A percentile compares a stretch with the other conserved stretches of the same genome.
Evolutionary conservation across 2,329 filamentous ascomycete genomes (phyloP).

Genomic region (Alternaria infectoria): DNA sequence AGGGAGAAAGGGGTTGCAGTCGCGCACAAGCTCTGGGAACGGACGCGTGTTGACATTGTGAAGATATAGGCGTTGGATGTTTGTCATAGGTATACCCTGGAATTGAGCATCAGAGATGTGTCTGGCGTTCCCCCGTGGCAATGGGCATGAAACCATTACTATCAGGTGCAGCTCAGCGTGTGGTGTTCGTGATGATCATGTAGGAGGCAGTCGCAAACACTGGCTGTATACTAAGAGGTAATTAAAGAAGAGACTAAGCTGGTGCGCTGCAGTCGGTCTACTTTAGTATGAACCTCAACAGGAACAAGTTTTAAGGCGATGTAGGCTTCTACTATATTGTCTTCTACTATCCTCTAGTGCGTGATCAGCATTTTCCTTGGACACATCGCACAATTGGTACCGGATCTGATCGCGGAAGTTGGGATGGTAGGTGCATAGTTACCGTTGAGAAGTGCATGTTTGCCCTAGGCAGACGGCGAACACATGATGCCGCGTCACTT

Average conservation of each 20-base stretch:
- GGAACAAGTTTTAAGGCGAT: background rate
- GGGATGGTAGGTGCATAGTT: background rate
- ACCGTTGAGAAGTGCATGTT: background rate
- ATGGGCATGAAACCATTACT: background rate
- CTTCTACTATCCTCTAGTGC: background rate
- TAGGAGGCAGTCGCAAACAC: background rate
- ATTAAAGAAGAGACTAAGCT: background rate
- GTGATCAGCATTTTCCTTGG: background rate
- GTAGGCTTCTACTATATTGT: background rate
- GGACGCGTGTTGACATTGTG: constrained; percentile 85
- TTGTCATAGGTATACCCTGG: background rate
- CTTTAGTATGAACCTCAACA: background rate
- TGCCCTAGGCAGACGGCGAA: background rate
- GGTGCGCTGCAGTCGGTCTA: background rate
- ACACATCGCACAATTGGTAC: background rate
- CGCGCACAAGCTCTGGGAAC: constrained; percentile 77
- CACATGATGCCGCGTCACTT: constrained; percentile 18
- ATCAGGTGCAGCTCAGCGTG: background rate
- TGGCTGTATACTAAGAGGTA: background rate
- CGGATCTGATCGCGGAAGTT: background rate
- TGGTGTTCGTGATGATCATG: background rate
- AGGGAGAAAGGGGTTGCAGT: constrained; percentile 62
- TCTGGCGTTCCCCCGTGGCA: background rate
- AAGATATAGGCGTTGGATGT: constrained; percentile 61
- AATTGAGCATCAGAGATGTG: background rate